Base-by-base conservation (phyloP, 345 rosid species). In the Raphanus raphanistrum region DNA sequence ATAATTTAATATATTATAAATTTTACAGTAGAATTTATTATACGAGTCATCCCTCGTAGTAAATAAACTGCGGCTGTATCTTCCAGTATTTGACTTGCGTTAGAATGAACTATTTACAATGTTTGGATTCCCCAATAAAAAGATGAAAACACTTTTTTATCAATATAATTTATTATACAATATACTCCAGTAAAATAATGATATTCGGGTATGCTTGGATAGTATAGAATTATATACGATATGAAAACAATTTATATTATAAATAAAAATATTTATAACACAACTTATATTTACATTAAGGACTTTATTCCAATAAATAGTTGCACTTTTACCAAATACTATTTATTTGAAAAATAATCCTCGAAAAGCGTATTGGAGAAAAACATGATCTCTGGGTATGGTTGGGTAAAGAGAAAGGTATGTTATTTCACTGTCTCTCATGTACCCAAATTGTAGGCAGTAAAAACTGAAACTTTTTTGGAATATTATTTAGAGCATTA, bases 401-500 rank as follows among this genome's bases (percentile, higher is more conserved):
- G 79, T 80, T 80, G 79, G 73, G 25, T 45, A 65, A 80, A 65
- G 83, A 80, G 86, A 93, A 93, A 89, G 97, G 88, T 15, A 33
- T 85, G 80, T 50, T 52, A 5, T 28, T 68, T 76, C 76, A 70
- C 45, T 68, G 79, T 80, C 84, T 68, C 80, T 71, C 52, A 77
- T 82, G 78, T 86, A 45, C 41, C 33, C 61, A 79, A 78, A n/a
- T 15, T 74, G 83, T 80, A 75, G 3, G 72, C 79, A 80, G 72
- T 74, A 69, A 68, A 32, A 62, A 48, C 35, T 17, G 35, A 67
- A 31, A 55, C 65, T 74, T 54, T 50, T 36, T 76, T 21, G 21
- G 21, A 21, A 21, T 21, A 21, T 21, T 21, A 21, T 21, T 21
- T 21, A 21, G 21, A 21, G 21, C 21, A 21, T 21, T 21, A 21